phyloP scores from a whole-genome alignment of 805 yeast species.

The Metschnikowia continentalis region DNA sequence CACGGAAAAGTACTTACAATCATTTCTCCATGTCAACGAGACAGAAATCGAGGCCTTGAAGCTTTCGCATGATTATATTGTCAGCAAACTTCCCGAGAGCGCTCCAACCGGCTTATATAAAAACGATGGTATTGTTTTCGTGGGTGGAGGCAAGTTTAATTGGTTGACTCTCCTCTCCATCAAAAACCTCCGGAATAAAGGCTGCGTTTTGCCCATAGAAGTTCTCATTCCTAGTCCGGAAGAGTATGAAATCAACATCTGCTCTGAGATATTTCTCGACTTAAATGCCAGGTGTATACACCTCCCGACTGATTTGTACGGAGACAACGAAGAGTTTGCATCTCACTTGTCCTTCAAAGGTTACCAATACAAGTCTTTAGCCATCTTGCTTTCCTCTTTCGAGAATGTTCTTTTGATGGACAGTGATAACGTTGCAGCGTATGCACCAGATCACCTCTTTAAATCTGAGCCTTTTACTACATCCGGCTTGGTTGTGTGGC shows the following conservation, averaged over 20 bases:
- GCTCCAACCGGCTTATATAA: constrained; percentile 34
- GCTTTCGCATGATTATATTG: constrained; percentile 44
- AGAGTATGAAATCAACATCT: constrained; percentile 66
- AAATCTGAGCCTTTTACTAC: constrained; percentile 49
- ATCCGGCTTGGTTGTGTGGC: constrained; percentile 67
- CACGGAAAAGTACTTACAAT: constrained; percentile 49
- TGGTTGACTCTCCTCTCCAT: constrained; percentile 67
- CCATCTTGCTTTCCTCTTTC: constrained; percentile 47
- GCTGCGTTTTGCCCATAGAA: constrained; percentile 74
- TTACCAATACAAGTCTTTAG: constrained; percentile 41
- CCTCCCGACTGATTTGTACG: constrained; percentile 28
- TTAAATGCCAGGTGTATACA: constrained; percentile 38
- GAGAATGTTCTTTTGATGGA: constrained; percentile 69
- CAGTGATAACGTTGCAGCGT: constrained; percentile 70
- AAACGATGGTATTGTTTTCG: constrained; percentile 60
- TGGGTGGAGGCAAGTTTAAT: constrained; percentile 78
- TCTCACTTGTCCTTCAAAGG: constrained; percentile 39
- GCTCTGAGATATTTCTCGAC: constrained; percentile 36
- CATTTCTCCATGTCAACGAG: constrained; percentile 44
- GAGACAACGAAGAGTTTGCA: constrained; percentile 18
- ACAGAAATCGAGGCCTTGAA: constrained; percentile 43
- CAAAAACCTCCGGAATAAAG: constrained; percentile 58
- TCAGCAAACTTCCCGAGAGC: constrained; percentile 39
- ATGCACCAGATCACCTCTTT: constrained; percentile 59
- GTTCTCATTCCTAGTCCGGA: constrained; percentile 67